phyloP scores from a whole-genome alignment of 2,329 filamentous ascomycete species.

The Fusarium subtropicale region DNA sequence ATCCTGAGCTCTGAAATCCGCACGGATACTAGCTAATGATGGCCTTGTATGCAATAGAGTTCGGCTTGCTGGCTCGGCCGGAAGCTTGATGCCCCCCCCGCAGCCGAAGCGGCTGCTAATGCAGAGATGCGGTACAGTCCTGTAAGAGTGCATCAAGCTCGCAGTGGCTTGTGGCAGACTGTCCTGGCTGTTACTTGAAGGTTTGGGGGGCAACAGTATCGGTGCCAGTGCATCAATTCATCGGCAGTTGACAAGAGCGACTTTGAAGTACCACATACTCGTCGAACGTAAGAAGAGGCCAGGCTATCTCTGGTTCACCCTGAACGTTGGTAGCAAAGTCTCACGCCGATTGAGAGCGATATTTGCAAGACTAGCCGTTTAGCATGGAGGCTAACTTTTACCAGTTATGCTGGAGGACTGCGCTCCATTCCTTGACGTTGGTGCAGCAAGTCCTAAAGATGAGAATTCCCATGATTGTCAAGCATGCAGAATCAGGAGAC shows the following conservation, averaged over 20 bases:
- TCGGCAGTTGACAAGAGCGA: conserved; percentile 23
- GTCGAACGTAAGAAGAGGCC: background rate
- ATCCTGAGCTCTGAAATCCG: conserved; percentile 11
- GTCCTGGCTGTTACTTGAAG: conserved; percentile 6
- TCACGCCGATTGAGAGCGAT: background rate
- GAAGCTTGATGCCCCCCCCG: conserved; percentile 36
- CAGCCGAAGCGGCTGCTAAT: conserved; percentile 37
- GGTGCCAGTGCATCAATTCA: conserved; percentile 2
- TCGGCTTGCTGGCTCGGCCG: conserved; percentile 28
- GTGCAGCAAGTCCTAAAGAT: background rate
- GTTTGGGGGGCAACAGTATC: conserved; percentile 18
- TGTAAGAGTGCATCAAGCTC: conserved; percentile 1
- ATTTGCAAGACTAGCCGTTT: background rate
- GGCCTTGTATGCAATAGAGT: conserved; percentile 32
- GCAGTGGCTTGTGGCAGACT: conserved; percentile 3
- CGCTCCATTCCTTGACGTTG: conserved; percentile 6
- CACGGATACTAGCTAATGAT: conserved; percentile 12
- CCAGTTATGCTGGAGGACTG: background rate
- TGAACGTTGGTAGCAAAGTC: background rate
- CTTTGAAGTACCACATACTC: background rate
- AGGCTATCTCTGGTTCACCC: background rate
- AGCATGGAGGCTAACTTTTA: conserved; percentile 4
- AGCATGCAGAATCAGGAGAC: conserved; percentile 1
- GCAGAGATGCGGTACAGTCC: conserved; percentile 17
- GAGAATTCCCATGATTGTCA: conserved; percentile 10